A percentile compares a stretch with the other conserved stretches of the same genome.
These are phyloP conservation scores for Pinus albicaulis DNA, from an alignment of 75 land plant genomes.

Conservation along the genomic window DNA sequence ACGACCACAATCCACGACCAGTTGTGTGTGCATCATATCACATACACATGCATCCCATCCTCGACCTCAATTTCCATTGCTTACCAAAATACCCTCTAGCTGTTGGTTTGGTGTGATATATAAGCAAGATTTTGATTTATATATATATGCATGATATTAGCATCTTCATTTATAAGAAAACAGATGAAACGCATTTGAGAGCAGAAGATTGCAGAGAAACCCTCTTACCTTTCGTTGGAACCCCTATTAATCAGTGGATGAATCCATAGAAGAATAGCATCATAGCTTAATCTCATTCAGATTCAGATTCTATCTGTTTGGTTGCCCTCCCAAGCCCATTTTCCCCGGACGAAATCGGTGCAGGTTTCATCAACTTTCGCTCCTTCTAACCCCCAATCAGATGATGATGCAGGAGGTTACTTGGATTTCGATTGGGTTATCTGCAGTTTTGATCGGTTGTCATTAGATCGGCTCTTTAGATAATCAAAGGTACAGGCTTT, in stretches of 20 bases:
- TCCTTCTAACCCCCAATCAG: background rate
- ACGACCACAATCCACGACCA: too few species aligned
- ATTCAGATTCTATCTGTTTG: background rate
- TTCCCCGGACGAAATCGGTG: background rate
- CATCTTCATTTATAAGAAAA: background rate
- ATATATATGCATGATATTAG: too few species aligned
- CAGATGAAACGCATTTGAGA: background rate
- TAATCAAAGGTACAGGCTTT: constrained; percentile 3
- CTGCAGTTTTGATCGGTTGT: background rate
- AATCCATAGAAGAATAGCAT: background rate
- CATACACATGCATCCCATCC: too few species aligned
- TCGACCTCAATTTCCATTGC: too few species aligned
- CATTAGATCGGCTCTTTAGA: background rate
- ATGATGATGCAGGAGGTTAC: background rate
- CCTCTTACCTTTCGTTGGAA: background rate
- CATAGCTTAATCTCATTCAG: background rate
- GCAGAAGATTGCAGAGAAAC: background rate
- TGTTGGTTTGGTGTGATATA: too few species aligned
- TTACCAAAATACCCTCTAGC: too few species aligned
- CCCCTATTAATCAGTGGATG: background rate
- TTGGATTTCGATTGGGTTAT: background rate
- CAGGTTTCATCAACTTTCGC: background rate
- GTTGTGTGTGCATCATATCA: too few species aligned
- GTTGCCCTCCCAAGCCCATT: background rate
- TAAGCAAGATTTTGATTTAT: too few species aligned